Base-by-base conservation (phyloP, 2,329 filamentous ascomycete genomes). In the Amauroascus niger region DNA sequence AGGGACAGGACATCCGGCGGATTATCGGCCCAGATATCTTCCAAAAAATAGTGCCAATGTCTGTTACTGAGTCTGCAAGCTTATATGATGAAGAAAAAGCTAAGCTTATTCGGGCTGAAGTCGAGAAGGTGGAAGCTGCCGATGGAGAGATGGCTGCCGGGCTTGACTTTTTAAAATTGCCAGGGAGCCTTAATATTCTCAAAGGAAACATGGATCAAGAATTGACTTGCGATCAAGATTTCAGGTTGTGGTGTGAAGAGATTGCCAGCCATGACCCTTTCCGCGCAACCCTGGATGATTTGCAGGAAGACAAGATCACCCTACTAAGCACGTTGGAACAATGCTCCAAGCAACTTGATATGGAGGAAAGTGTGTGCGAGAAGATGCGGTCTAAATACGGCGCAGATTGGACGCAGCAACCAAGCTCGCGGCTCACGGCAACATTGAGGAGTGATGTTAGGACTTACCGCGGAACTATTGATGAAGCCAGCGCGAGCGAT, bases 321-420 rank as follows among this genome's bases (percentile, higher is more conserved):
- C 86, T 96, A 11, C 68, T 88, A 24, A 76, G 77, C 2, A 79
- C 82, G 2, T 70, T 98, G 53, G 89, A 96, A 54, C 81, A 80
- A 54, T 88, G 88, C 62, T 83, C 84, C 53, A 95, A 95, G 67
- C 87, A 94, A 63, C 73, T 98, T 40, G 93, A 98, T 61, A 89
- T 93, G 82, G 93, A 98, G 69, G 94, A 97, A 71, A 94, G 88
- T 53, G 88, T 97, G 0, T 98, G 93, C 67, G 93, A 98, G 69
- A 98, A 97, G 76, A 98, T 98, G 93, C 82, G 93, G 45, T 94
- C 89, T 11, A 98, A 98, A 68, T 97, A 97, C 67, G 90, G 91
- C 53, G 79, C 78, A 26, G 91, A 97, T 52, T 98, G 93, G 93
- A 95, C 88, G 16, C 93, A 98, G 64, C 93, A 98, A 64, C 93